phyloP scores from a whole-genome alignment of 202 grass and related monocot genomes.

The Brachypodium distachyon region DNA sequence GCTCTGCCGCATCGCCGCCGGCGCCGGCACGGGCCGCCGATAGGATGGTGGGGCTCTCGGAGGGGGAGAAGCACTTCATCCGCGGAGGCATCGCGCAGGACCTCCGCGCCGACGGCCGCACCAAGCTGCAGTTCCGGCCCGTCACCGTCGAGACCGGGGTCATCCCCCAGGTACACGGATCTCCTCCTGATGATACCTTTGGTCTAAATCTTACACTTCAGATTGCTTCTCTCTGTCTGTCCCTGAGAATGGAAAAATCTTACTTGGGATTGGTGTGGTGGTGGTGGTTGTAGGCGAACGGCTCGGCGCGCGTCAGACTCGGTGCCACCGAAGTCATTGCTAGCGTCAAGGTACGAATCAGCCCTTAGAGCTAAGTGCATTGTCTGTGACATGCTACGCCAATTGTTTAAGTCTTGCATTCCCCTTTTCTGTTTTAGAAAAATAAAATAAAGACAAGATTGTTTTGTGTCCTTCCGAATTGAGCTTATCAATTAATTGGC shows the following conservation, averaged over 20 bases:
- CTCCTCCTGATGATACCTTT: too few species aligned
- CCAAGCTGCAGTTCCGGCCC: constrained; percentile 54
- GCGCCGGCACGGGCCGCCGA: not conserved
- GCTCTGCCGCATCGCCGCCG: too few species aligned
- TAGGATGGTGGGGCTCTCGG: constrained; percentile 71
- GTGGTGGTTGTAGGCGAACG: constrained; percentile 45
- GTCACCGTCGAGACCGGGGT: constrained; percentile 69
- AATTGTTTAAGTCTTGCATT: not conserved
- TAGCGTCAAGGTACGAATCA: constrained; percentile 54
- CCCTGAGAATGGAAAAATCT: too few species aligned
- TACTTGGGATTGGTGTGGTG: constrained; percentile 1
- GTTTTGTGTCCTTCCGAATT: not conserved
- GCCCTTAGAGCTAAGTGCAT: not conserved
- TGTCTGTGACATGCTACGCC: not conserved
- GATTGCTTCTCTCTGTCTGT: too few species aligned
- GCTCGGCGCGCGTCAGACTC: constrained; percentile 65
- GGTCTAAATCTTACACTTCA: too few species aligned
- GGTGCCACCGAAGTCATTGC: constrained; percentile 70
- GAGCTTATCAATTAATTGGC: not conserved
- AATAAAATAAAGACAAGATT: not conserved
- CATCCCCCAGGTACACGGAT: constrained; percentile 87
- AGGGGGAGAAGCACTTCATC: constrained; percentile 74
- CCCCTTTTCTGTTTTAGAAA: not conserved
- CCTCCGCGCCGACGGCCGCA: constrained; percentile 63
- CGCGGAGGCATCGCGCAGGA: constrained; percentile 61